Base-by-base conservation (phyloP, 2,329 filamentous ascomycete species). In the Dactylellina parvicollis region DNA sequence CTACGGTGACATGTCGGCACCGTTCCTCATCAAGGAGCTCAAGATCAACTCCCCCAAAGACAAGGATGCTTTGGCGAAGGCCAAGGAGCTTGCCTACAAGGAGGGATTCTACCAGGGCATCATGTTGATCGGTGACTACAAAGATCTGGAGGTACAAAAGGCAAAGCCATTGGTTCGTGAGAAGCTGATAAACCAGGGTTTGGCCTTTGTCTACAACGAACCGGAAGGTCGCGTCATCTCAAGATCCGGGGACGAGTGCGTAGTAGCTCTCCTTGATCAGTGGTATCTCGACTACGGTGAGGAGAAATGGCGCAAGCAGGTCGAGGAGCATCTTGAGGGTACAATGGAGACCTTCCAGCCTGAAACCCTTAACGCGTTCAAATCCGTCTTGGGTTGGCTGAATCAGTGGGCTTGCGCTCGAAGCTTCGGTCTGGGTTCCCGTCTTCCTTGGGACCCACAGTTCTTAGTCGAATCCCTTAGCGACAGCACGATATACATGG, bases 11-110 rank as follows among this genome's bases (percentile, higher is more conserved):
- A 85, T 96, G 70, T 90, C 90, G 52, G 95, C 95, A 0, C 89
- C 90, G 76, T 86, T 88, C 77, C 84, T 99, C 70, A 90, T 96
- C 60, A 92, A 97, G 84, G 88, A 95, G 81, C 85, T 97, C 80
- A 98, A 98, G 85, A 99, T 99, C 79, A 89, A 92, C 76, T 98
- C 94, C 10, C 94, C 95, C 75, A 99, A 99, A 82, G 95, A 99
- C 79, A 87, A 89, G 34, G 95, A 91, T 80, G 90, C 93, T 82
- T 88, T 99, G 49, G 90, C 91, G 47, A 90, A 97, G 81, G 95
- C 95, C 47, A 99, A 99, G 83, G 94, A 98, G 77, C 84, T 96
- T 76, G 93, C 95, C 0, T 99, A 99, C 85, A 96, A 95, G 82
- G 93, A 97, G 80, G 95, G 93, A 14, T 98, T 92, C 84, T 99